Evolutionary conservation across 371 early-diverging fungal genomes (phyloP), one percentile per base, ranked within the genome.

Genomic region (Mortierella polycephala): DNA sequence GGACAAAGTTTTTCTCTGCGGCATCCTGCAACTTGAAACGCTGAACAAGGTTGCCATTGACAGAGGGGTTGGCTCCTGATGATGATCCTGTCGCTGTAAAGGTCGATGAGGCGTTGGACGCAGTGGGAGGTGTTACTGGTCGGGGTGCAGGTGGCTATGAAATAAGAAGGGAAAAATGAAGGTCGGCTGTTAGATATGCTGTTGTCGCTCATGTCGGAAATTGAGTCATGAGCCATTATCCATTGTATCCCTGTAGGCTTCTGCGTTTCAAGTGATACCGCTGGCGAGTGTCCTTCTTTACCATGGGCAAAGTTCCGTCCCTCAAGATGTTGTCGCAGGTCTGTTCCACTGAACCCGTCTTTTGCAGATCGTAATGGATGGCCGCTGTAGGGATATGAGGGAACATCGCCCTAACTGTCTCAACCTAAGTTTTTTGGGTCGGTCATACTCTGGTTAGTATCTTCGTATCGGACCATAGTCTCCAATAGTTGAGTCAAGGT

Each of bases 311-410:
- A 57, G 92, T 83, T 51, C 92, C 90, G 60, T 92, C 86, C 47
- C 91, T 88, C 49, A 96, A 86, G 45, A 95, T 94, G 81, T 95
- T 94, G 68, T 96, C 96, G 67, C 93, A 92, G 12, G 96, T 96
- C 39, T 87, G 83, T 65, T 95, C 94, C 14, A 95, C 95, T 41
- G 93, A 94, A 11, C 96, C 96, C 18, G 96, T 95, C 56, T 92
- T 89, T 68, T 92, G 90, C 23, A 96, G 86, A 82, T 95, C 96
- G 10, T 89, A 90, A 46, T 91, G 89, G 60, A 96, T 93, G 30
- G 95, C 92, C n/a, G 92, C 87, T 23, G 88, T 87, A 4, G 94
- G 93, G 54, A 95, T 90, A 68, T 93, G 85, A 2, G 97, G 97
- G 61, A 96, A 96, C 94, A 96, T 95, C 40, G 88, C 75, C 64